These are phyloP conservation scores for Chalciporus sphaerocephalus DNA, from an alignment of 768 basidiomycete species.

Conservation along the genomic window DNA sequence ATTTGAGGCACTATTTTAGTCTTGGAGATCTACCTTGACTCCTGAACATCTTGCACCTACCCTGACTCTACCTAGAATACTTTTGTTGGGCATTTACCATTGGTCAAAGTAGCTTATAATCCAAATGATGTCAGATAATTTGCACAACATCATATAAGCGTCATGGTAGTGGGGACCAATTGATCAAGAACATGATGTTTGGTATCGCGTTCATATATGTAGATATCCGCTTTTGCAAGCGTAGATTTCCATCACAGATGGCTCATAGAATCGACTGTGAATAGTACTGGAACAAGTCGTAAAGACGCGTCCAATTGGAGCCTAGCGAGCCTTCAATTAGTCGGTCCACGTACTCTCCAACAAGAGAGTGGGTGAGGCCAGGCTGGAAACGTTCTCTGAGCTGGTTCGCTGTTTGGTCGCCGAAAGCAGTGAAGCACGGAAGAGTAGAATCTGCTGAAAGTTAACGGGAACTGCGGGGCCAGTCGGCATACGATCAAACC, in stretches of 20 bases:
- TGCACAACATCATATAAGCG: slow-evolving; percentile 4
- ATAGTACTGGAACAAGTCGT: slow-evolving; percentile 98
- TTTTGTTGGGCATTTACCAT: background rate
- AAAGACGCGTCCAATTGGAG: slow-evolving; percentile 91
- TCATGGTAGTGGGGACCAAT: background rate
- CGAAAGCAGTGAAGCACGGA: slow-evolving; percentile 87
- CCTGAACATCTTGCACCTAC: slow-evolving; percentile 2
- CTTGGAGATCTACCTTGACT: background rate
- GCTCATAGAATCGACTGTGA: slow-evolving; percentile 79
- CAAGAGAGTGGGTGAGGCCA: slow-evolving; percentile 74
- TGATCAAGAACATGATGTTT: background rate
- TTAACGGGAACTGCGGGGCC: slow-evolving; percentile 1
- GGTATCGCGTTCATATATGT: background rate
- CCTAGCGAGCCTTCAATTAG: slow-evolving; percentile 88
- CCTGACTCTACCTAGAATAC: slow-evolving; percentile 1
- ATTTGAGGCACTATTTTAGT: slow-evolving; percentile 61
- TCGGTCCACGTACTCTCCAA: slow-evolving; percentile 85
- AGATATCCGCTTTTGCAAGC: background rate
- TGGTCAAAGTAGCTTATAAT: background rate
- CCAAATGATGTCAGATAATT: background rate
- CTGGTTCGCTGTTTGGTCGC: slow-evolving; percentile 84
- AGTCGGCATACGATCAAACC: slow-evolving; percentile 39
- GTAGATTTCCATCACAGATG: background rate
- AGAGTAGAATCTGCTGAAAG: slow-evolving; percentile 66
- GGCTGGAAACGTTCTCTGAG: slow-evolving; percentile 94